phyloP scores from a whole-genome alignment of 176 grass and related monocot genomes.

The Dendrocalamus sinicus region DNA sequence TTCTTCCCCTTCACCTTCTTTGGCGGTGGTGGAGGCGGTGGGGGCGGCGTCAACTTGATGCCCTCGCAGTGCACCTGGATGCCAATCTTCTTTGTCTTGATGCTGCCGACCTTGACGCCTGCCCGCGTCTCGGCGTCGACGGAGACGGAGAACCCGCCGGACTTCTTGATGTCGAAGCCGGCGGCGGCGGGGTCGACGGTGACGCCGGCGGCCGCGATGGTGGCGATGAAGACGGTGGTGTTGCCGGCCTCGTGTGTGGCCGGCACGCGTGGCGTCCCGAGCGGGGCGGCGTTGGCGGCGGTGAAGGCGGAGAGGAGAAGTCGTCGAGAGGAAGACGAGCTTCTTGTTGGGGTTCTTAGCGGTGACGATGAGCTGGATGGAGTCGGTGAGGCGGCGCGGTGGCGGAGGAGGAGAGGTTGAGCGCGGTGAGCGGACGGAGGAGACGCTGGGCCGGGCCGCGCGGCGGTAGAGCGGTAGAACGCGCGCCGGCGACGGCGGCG shows the following conservation, averaged over 20 bases:
- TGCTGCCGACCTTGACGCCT: conserved; percentile 60
- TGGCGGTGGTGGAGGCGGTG: conserved; percentile 6
- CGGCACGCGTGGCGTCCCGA: conserved; percentile 71
- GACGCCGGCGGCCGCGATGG: conserved; percentile 33
- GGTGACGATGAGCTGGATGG: conserved; percentile 60
- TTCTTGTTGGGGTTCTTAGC: conserved; percentile 88
- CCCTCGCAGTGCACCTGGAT: conserved; percentile 82
- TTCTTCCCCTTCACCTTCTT: conserved; percentile 61
- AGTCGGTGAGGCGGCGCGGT: conserved; percentile 59
- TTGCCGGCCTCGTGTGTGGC: conserved; percentile 66
- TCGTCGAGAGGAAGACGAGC: conserved; percentile 75
- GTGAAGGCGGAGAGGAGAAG: conserved; percentile 59
- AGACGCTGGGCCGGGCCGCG: no score
- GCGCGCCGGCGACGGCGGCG: conserved; percentile 57
- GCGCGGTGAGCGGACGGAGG: conserved; percentile 56
- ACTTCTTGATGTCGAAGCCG: conserved; percentile 63
- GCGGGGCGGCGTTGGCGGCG: conserved; percentile 52
- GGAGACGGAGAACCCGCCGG: conserved; percentile 45
- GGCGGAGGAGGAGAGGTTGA: conserved; percentile 61
- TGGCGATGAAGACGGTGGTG: conserved; percentile 64
- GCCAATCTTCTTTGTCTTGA: conserved; percentile 78
- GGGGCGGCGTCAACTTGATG: conserved; percentile 50
- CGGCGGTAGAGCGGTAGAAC: conserved; percentile 84
- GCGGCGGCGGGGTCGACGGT: conserved; percentile 60
- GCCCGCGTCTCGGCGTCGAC: conserved; percentile 82